Evolutionary conservation across 2,329 filamentous ascomycete genomes (phyloP).

Genomic region (Aspergillus sergii): DNA sequence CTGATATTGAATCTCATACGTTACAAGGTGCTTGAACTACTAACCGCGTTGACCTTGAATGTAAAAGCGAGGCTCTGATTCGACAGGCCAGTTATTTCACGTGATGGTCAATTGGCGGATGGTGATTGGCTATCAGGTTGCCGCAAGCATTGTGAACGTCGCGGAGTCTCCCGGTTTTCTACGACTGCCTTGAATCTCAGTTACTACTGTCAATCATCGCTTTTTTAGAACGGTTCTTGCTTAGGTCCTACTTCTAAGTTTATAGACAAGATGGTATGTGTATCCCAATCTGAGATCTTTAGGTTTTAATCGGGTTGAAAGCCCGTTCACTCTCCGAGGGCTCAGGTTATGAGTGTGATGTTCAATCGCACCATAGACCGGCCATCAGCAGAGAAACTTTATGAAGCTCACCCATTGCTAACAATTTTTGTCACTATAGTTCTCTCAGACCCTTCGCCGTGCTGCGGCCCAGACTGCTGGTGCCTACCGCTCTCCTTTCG

Average conservation of each 20-base stretch:
- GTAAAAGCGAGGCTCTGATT: constrained; percentile 24
- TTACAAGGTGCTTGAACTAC: background rate
- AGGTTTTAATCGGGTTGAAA: background rate
- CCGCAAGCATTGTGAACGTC: constrained; percentile 27
- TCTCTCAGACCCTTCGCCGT: constrained; percentile 39
- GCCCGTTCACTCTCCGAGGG: background rate
- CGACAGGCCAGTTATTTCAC: constrained; percentile 17
- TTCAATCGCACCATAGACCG: background rate
- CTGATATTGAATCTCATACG: background rate
- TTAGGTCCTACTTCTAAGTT: constrained; percentile 26
- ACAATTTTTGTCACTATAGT: constrained; percentile 23
- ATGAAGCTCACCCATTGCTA: constrained; percentile 19
- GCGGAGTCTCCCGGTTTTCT: constrained; percentile 39
- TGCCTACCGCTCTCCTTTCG: constrained; percentile 59
- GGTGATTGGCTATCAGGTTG: constrained; percentile 31
- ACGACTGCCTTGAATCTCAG: constrained; percentile 26
- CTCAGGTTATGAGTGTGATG: background rate
- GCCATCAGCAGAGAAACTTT: background rate
- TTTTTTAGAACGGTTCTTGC: constrained; percentile 30
- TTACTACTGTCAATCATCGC: constrained; percentile 19
- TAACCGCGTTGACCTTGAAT: background rate
- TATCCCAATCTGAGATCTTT: background rate
- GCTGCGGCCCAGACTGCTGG: constrained; percentile 38
- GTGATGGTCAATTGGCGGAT: constrained; percentile 19
- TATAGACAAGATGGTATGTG: constrained; percentile 36